Evolutionary conservation across 2,329 filamentous ascomycete genomes (phyloP).

Genomic region (Stylonectria norvegica): DNA sequence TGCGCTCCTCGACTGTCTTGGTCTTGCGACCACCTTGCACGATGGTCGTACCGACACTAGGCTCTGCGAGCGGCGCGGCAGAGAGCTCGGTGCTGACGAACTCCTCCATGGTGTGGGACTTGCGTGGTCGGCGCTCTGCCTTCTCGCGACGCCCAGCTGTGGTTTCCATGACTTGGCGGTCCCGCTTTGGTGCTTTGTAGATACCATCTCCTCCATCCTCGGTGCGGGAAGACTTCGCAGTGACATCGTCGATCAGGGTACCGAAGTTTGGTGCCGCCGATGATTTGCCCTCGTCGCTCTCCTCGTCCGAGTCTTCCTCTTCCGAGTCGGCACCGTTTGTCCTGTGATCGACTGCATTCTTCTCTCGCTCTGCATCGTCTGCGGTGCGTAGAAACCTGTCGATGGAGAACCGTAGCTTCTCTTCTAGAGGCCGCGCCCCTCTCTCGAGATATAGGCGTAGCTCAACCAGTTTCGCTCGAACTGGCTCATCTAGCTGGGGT

Average conservation of each 20-base stretch:
- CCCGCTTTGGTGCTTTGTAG: constrained; percentile 85
- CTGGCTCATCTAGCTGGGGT: constrained; percentile 56
- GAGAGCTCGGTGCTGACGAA: constrained; percentile 86
- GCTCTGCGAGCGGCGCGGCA: constrained; percentile 73
- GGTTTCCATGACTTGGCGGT: constrained; percentile 78
- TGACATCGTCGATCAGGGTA: constrained; percentile 33
- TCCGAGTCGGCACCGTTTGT: constrained; percentile 23
- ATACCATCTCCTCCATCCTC: constrained; percentile 58
- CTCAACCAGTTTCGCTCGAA: constrained; percentile 85
- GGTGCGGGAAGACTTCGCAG: constrained; percentile 24
- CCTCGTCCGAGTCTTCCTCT: constrained; percentile 36
- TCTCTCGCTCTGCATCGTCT: constrained; percentile 62
- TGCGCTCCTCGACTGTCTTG: constrained; percentile 73
- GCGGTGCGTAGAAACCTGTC: constrained; percentile 90
- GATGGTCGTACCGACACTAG: constrained; percentile 90
- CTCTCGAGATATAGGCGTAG: constrained; percentile 90
- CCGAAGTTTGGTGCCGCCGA: constrained; percentile 33
- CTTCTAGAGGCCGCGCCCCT: constrained; percentile 85
- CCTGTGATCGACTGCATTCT: constrained; percentile 32
- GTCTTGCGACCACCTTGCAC: constrained; percentile 71
- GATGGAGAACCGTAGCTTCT: constrained; percentile 89
- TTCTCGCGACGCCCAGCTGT: constrained; percentile 61
- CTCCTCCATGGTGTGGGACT: constrained; percentile 85
- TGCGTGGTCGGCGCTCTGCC: constrained; percentile 58
- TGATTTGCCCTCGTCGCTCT: constrained; percentile 32